These are phyloP conservation scores for Vitis hybrid DNA, from an alignment of 177 flowering plant genomes.

Conservation along the genomic window DNA sequence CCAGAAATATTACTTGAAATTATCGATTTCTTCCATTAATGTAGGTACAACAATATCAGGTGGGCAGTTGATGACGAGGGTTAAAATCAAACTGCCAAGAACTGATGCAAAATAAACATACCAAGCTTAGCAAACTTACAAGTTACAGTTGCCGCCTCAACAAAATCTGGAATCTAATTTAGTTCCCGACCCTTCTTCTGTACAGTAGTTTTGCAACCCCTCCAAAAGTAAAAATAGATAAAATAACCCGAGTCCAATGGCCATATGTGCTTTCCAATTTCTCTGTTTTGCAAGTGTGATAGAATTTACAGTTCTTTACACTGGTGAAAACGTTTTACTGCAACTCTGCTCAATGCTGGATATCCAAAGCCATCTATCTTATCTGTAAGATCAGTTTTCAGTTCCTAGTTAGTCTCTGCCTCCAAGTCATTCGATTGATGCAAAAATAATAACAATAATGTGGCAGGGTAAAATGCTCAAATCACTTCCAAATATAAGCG, in stretches of 20 bases:
- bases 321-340: not conserved
- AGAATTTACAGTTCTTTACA: constrained; percentile 23
- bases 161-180: constrained; percentile 24
- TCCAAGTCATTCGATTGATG: too few relatives aligned
- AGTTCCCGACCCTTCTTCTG: constrained; percentile 26
- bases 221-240: constrained; percentile 11
- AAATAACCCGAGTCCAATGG: not conserved
- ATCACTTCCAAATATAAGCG: too few relatives aligned
- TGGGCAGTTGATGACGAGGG: too few relatives aligned
- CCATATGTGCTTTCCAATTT: not conserved
- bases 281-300: not conserved
- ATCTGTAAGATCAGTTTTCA: not conserved
- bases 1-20: too few relatives aligned
- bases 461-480: too few relatives aligned
- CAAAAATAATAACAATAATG: too few relatives aligned
- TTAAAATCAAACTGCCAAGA: too few relatives aligned
- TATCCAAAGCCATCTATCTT: not conserved
- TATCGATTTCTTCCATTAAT: too few relatives aligned
- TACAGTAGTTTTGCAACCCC: constrained; percentile 24
- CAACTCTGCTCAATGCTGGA: not conserved
- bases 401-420: too few relatives aligned
- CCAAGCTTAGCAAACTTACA: constrained; percentile 14
- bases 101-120: not conserved
- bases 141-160: not conserved
- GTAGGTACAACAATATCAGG: too few relatives aligned